Base-by-base conservation (phyloP, 2,329 filamentous ascomycete species). In the Calonectria pteridis region DNA sequence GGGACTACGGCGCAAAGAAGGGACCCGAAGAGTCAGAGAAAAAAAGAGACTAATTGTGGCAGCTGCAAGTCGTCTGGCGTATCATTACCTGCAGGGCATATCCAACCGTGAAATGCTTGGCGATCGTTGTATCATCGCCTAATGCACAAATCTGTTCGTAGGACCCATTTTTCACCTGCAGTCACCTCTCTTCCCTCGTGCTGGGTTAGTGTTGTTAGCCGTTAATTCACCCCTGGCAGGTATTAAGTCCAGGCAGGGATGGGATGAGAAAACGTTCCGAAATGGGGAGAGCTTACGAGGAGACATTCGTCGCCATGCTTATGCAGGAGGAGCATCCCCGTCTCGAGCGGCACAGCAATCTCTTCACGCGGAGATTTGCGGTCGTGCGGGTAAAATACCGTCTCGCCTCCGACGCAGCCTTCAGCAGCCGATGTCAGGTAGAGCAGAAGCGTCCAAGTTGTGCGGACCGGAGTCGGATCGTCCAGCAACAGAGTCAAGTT, bases 221-320 rank as follows among this genome's bases (percentile, higher is more conserved):
- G n/a, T 75, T 58, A 66, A 65, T 37, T 43, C 20, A 28, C 43
- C 65, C 35, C 29, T 43, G 20, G 79, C 92, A 88, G 20, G 43
- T 67, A 35, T 35, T 23, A 55, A 43, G 37, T 33, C 35, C 37
- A 23, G 37, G 51, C 37, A 23, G 37, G 51, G 28, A 51, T 46
- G 68, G 65, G 37, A 71, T 75, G 37, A 76, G 63, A 72, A n/a
- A 72, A 65, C 67, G 33, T 51, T 64, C 14, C 59, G 14, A 53
- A 29, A n/a, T 59, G 46, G 63, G 35, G 29, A 55, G 46, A 55
- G 26, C 89, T 83, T 81, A 92, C 91, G 81, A 98, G 85, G 86
- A 98, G 90, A 85, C 96, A 98, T 75, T 96, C 94, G 77, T 95
- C 91, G 0, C 96, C 96, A 85, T 98, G 96, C 76, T 94, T 94